A percentile compares a stretch with the other conserved stretches of the same genome.
These are phyloP conservation scores for Adansonia madagascariensis DNA, from an alignment of 441 rosid species.

Conservation along the genomic window DNA sequence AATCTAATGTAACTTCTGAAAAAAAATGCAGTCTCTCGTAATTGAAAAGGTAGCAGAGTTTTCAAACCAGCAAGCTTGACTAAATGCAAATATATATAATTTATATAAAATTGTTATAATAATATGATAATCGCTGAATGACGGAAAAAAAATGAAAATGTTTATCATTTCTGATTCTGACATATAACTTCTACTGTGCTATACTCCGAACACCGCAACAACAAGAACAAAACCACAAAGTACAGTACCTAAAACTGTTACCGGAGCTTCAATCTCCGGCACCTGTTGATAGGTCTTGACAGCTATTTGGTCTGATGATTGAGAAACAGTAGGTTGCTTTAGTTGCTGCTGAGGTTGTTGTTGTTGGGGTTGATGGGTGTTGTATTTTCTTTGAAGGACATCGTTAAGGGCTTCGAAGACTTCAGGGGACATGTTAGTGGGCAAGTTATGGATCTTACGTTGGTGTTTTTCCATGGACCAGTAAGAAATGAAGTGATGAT, in stretches of 20 bases:
- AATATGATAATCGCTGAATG: slow-evolving; percentile 26
- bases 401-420: slow-evolving; percentile 48
- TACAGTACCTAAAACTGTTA: slow-evolving; percentile 36
- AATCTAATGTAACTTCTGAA: slow-evolving; percentile 1
- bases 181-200: slow-evolving; percentile 32
- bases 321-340: neutral
- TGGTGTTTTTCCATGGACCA: slow-evolving; percentile 52
- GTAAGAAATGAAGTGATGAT: slow-evolving; percentile 33
- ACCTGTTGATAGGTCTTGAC: neutral
- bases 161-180: slow-evolving; percentile 44
- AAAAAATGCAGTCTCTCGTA: slow-evolving; percentile 26
- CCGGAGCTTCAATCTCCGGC: slow-evolving; percentile 25
- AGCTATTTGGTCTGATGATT: slow-evolving; percentile 3
- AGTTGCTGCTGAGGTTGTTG: neutral
- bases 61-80: slow-evolving; percentile 52
- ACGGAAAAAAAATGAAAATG: slow-evolving; percentile 30
- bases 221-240: too few species aligned
- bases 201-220: slow-evolving; percentile 5
- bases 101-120: neutral
- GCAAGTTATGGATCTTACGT: slow-evolving; percentile 51
- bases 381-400: slow-evolving; percentile 46
- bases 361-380: slow-evolving; percentile 10
- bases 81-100: neutral
- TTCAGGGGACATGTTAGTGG: slow-evolving; percentile 48
- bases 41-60: slow-evolving; percentile 34